A percentile compares a stretch with the other conserved stretches of the same genome.
These are phyloP conservation scores for Medicago ruthenica DNA, from an alignment of 306 rosid genomes.

Conservation along the genomic window DNA sequence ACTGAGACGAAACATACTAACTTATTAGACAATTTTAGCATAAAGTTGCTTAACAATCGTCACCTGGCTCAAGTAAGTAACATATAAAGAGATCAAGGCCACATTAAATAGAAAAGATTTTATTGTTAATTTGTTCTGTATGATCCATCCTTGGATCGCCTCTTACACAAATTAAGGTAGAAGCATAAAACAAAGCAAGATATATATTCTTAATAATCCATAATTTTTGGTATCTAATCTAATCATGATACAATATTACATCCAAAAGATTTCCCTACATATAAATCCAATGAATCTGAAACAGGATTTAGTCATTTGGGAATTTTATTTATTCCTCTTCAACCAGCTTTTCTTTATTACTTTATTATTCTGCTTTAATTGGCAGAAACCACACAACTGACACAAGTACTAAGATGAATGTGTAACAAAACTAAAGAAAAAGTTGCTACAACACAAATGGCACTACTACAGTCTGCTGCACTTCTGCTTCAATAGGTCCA, in stretches of 20 bases:
- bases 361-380: background rate
- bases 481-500: conserved; percentile 70
- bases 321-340: conserved; percentile 27
- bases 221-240: background rate
- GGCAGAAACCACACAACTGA: conserved; percentile 9
- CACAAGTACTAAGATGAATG: background rate
- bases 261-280: conserved; percentile 20
- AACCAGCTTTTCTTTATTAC: conserved; percentile 3
- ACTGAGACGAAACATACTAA: too few relatives aligned
- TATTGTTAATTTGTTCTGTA: too few relatives aligned
- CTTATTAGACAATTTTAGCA: too few relatives aligned
- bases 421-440: background rate
- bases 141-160: background rate
- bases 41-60: too few relatives aligned
- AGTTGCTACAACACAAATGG: background rate
- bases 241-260: background rate
- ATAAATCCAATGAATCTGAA: background rate
- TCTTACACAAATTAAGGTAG: background rate
- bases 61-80: too few relatives aligned
- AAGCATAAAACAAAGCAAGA: conserved; percentile 3
- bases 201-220: background rate
- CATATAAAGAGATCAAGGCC: background rate
- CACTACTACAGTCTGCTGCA: background rate
- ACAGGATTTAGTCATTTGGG: background rate
- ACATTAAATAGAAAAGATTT: background rate